These are phyloP conservation scores for Physaria fendleri DNA, from an alignment of 345 rosid species.

Conservation along the genomic window DNA sequence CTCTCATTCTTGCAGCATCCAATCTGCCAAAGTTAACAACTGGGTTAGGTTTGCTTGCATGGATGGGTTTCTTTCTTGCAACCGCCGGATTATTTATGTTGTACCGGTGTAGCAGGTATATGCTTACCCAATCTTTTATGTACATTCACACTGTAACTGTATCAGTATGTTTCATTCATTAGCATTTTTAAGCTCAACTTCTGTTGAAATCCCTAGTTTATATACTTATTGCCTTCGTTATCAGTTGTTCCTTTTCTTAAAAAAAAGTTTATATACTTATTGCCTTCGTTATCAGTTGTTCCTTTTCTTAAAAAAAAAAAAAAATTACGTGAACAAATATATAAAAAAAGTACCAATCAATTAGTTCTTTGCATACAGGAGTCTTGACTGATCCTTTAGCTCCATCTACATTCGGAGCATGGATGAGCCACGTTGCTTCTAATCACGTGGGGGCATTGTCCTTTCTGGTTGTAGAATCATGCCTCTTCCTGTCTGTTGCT, in stretches of 20 bases:
- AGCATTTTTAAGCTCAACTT: no score
- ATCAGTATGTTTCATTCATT: no score
- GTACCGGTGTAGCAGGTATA: conserved; percentile 90
- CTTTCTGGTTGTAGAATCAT: conserved; percentile 55
- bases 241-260: no score
- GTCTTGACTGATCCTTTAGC: conserved; percentile 62
- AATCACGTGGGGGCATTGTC: conserved; percentile 61
- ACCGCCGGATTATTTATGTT: conserved; percentile 63
- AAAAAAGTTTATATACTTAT: no score
- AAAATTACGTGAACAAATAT: no score
- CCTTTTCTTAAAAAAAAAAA: no score
- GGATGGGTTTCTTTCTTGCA: conserved; percentile 71
- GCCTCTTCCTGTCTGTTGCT: conserved; percentile 77
- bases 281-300: no score
- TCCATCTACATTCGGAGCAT: conserved; percentile 63
- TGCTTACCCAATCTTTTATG: neutral
- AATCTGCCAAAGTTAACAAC: conserved; percentile 65
- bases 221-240: no score
- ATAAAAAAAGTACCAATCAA: neutral
- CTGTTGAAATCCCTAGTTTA: no score
- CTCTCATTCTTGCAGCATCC: conserved; percentile 44
- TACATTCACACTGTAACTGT: no score
- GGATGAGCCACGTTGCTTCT: conserved; percentile 46
- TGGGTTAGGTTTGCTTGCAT: conserved; percentile 71
- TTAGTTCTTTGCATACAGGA: conserved; percentile 41